These are phyloP conservation scores for Magnaporthales sp. DNA, from an alignment of 2,329 filamentous ascomycete species.

Conservation along the genomic window DNA sequence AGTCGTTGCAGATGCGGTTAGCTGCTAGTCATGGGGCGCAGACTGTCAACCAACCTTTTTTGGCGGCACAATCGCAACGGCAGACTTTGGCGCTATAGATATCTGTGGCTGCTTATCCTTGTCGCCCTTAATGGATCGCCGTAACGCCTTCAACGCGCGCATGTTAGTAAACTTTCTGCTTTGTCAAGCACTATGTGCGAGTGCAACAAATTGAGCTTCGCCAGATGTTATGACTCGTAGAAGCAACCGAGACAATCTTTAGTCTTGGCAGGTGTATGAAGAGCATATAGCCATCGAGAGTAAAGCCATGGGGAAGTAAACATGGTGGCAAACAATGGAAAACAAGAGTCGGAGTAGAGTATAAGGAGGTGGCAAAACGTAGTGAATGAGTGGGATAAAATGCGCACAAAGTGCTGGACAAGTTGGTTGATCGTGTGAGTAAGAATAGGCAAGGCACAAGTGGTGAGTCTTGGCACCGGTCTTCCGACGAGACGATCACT, in stretches of 20 bases:
- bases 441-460: neutral
- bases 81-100: slow-evolving; percentile 75
- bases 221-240: neutral
- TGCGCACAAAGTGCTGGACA: neutral
- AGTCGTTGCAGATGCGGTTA: neutral
- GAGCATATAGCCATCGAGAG: slow-evolving; percentile 5
- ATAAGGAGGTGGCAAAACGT: neutral
- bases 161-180: slow-evolving; percentile 30
- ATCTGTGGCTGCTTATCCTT: slow-evolving; percentile 68
- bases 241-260: neutral
- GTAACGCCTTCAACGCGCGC: slow-evolving; percentile 56
- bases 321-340: neutral
- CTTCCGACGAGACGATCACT: neutral
- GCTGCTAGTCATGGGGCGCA: slow-evolving; percentile 1
- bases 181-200: neutral
- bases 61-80: slow-evolving; percentile 80
- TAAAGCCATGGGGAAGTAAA: neutral
- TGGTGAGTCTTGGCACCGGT: neutral
- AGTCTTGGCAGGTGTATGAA: slow-evolving; percentile 2
- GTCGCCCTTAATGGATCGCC: slow-evolving; percentile 84
- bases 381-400: neutral
- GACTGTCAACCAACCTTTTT: slow-evolving; percentile 65
- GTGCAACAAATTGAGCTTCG: neutral
- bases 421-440: neutral
- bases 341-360: neutral